Conservation (phyloP, 2,329 filamentous ascomycete species). For the Pseudogymnoascus destructans region DNA sequence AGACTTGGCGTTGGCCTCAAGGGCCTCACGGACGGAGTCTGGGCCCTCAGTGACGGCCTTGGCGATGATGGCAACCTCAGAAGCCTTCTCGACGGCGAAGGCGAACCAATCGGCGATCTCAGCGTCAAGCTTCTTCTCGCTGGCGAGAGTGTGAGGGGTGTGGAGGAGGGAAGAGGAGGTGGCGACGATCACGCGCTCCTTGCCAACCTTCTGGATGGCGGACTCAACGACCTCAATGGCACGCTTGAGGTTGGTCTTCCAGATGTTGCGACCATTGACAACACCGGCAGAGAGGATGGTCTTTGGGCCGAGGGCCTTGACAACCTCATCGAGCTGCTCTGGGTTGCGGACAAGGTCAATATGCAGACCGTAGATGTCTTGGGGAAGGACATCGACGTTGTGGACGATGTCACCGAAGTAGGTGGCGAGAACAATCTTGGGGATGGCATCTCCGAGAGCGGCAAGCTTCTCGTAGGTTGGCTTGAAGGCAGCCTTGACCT, state of each 20-base stretch:
- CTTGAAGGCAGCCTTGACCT: slow-evolving; percentile 96
- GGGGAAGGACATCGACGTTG: slow-evolving; percentile 85
- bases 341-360: slow-evolving; percentile 95
- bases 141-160: slow-evolving; percentile 93
- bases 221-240: slow-evolving; percentile 84
- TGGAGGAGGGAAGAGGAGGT: slow-evolving; percentile 97
- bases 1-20: slow-evolving; percentile 95
- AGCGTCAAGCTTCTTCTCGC: slow-evolving; percentile 93
- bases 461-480: slow-evolving; percentile 85
- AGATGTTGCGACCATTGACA: slow-evolving; percentile 98
- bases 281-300: slow-evolving; percentile 91
- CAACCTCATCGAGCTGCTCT: slow-evolving; percentile 83
- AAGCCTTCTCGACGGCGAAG: slow-evolving; percentile 88
- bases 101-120: slow-evolving; percentile 98
- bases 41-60: slow-evolving; percentile 94
- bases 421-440: slow-evolving; percentile 81
- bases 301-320: slow-evolving; percentile 70
- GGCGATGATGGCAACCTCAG: slow-evolving; percentile 82
- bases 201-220: slow-evolving; percentile 88
- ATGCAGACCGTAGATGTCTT: slow-evolving; percentile 74
- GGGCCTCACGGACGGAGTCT: slow-evolving; percentile 69
- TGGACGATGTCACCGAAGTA: slow-evolving; percentile 99
- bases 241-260: slow-evolving; percentile 98
- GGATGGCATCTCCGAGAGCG: slow-evolving; percentile 63
- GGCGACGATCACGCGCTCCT: slow-evolving; percentile 92